These are phyloP conservation scores for Mortierella sp. DNA, from an alignment of 371 early-diverging fungal genomes.

Conservation along the genomic window DNA sequence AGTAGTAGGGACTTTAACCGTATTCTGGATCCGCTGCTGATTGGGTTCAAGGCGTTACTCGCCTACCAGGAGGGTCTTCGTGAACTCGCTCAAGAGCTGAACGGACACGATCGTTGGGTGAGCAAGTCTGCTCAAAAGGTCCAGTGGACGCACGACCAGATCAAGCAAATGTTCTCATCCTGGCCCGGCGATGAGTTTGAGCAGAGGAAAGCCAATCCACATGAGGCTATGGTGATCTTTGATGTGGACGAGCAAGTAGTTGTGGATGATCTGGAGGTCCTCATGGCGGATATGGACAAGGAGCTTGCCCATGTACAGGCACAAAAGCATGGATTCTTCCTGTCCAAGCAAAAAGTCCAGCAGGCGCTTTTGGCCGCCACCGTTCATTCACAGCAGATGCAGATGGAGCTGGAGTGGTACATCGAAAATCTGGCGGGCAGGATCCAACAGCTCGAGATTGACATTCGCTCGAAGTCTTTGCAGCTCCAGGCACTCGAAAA, in stretches of 20 bases:
- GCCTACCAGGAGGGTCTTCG: conserved; percentile 47
- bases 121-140: conserved; percentile 22
- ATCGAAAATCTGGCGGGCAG: conserved; percentile 22
- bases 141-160: conserved; percentile 40
- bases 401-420: conserved; percentile 41
- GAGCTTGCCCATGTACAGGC: conserved; percentile 31
- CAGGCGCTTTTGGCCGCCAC: conserved; percentile 26
- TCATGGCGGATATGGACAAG: conserved; percentile 47
- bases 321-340: conserved; percentile 17
- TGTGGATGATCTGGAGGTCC: conserved; percentile 47
- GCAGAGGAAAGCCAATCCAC: conserved; percentile 18
- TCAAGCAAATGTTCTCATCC: conserved; percentile 50
- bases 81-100: conserved; percentile 25
- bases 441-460: conserved; percentile 38
- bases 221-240: conserved; percentile 46
- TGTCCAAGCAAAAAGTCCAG: conserved; percentile 26
- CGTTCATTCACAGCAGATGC: conserved; percentile 40
- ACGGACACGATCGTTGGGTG: conserved; percentile 38
- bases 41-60: conserved; percentile 31
- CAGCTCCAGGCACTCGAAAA: conserved; percentile 44
- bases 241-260: conserved; percentile 49
- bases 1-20: conserved; percentile 15
- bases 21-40: conserved; percentile 25
- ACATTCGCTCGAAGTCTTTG: conserved; percentile 30
- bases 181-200: conserved; percentile 53